Base-by-base conservation (phyloP, 352 stramenopile species). In the Pythium phragmitis region DNA sequence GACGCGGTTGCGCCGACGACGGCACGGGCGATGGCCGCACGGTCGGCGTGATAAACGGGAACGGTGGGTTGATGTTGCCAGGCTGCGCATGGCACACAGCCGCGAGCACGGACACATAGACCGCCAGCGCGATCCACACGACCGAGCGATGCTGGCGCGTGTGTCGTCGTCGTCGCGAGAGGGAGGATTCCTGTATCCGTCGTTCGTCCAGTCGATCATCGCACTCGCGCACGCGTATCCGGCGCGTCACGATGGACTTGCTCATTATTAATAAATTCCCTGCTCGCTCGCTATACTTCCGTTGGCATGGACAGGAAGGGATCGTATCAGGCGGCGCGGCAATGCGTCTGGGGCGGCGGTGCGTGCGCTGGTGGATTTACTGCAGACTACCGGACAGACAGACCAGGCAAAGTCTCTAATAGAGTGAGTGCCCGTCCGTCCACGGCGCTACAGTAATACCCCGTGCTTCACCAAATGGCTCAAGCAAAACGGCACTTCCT, bases 51-150 rank as follows among this genome's bases (percentile, higher is more conserved):
- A 11, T 39, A 39, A 37, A 37, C 8, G 48, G 46, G 0, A 39
- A 65, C 3, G 13, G n/a, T 14, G 5, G n/a, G 26, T 30, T 30
- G 52, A 17, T 17, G 39, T 52, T 16, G 33, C 5, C 36, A 2
- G 39, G 39, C 49, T 65, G 59, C 21, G 59, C 59, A 30, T 53
- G 28, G 42, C 59, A 65, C 48, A 50, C 59, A 2, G 49, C 43
- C 14, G 59, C 19, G 7, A 59, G 30, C 1, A 53, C 37, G 16
- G 28, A 58, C 16, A 50, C 16, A 17, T 36, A 28, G 13, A 65
- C 58, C 6, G 28, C 47, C 6, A 65, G 13, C 46, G 58, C 23
- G 36, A 57, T 19, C 58, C 47, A 65, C n/a, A 43, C 8, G 14
- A 37, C 4, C 7, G 39, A 8, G 7, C 53, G 37, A 2, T 19